A percentile compares a stretch with the other conserved stretches of the same genome.
Conservation (phyloP, 116 monocot species). For the Trichopus zeylanicus region DNA sequence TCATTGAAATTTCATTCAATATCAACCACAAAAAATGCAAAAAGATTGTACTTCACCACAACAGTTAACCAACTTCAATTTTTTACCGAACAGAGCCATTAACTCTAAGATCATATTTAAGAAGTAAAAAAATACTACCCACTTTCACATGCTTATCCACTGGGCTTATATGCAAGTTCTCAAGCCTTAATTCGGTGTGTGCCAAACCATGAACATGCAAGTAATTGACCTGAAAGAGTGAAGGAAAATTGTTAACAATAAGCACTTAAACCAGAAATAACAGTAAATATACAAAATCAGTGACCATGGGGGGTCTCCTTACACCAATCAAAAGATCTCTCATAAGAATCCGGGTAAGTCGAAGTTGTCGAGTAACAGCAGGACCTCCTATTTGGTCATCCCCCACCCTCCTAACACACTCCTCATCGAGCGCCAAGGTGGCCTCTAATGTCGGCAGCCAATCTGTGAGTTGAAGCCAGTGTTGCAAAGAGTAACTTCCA, state of each 20-base stretch:
- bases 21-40: too few relatives aligned
- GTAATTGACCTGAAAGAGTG: constrained; percentile 77
- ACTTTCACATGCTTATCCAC: constrained; percentile 96
- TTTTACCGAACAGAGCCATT: too few relatives aligned
- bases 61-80: too few relatives aligned
- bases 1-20: too few relatives aligned
- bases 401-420: constrained; percentile 82
- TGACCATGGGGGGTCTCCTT: constrained; percentile 3
- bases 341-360: constrained; percentile 83
- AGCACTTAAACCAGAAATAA: neutral
- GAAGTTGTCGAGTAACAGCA: constrained; percentile 83
- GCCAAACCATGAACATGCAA: constrained; percentile 93
- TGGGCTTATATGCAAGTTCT: constrained; percentile 92
- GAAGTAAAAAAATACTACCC: constrained; percentile 9
- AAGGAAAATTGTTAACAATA: neutral
- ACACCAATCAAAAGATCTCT: constrained; percentile 98
- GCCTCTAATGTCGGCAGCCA: constrained; percentile 96
- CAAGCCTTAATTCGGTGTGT: constrained; percentile 81
- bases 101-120: neutral
- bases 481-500: constrained; percentile 83
- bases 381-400: constrained; percentile 83
- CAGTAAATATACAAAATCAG: neutral
- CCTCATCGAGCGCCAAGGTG: constrained; percentile 76
- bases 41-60: too few relatives aligned
- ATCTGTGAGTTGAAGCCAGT: constrained; percentile 90